These are phyloP conservation scores for Chalciporus piperatus DNA, from an alignment of 768 basidiomycete species.

Conservation along the genomic window DNA sequence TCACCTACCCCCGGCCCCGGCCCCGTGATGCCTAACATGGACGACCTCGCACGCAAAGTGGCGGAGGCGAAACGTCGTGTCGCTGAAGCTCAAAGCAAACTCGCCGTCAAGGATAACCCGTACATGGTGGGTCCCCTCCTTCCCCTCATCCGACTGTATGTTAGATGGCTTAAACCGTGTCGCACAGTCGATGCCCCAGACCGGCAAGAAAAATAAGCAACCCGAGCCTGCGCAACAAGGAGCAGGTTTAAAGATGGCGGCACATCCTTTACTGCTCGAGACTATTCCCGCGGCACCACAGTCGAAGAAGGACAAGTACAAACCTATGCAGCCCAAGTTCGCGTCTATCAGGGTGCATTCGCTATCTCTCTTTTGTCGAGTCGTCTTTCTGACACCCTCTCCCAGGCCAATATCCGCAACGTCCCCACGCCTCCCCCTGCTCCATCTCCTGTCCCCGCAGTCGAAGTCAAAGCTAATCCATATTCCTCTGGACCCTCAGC, in stretches of 20 bases:
- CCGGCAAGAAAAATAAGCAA: conserved; percentile 50
- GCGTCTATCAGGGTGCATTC: conserved; percentile 79
- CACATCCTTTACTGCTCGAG: conserved; percentile 82
- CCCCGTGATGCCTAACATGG: conserved; percentile 42
- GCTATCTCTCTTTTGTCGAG: background rate
- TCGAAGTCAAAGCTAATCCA: conserved; percentile 63
- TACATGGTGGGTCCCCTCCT: conserved; percentile 65
- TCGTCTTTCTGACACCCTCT: background rate
- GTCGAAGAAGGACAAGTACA: conserved; percentile 89
- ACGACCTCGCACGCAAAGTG: conserved; percentile 68
- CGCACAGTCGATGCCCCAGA: conserved; percentile 50
- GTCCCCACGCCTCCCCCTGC: conserved; percentile 58
- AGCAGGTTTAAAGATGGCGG: conserved; percentile 85
- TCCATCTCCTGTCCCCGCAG: conserved; percentile 34
- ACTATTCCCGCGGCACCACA: conserved; percentile 50
- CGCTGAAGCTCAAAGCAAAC: conserved; percentile 74
- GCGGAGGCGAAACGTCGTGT: conserved; percentile 87
- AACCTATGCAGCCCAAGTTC: conserved; percentile 99
- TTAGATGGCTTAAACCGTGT: background rate
- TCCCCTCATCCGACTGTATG: conserved; percentile 1
- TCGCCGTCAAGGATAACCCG: conserved; percentile 77
- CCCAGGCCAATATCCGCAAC: conserved; percentile 74
- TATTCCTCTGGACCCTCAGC: conserved; percentile 56
- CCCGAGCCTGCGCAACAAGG: conserved; percentile 73
- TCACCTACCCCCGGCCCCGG: conserved; percentile 43